Base-by-base conservation (phyloP, 116 monocot species). In the Iris pallida region DNA sequence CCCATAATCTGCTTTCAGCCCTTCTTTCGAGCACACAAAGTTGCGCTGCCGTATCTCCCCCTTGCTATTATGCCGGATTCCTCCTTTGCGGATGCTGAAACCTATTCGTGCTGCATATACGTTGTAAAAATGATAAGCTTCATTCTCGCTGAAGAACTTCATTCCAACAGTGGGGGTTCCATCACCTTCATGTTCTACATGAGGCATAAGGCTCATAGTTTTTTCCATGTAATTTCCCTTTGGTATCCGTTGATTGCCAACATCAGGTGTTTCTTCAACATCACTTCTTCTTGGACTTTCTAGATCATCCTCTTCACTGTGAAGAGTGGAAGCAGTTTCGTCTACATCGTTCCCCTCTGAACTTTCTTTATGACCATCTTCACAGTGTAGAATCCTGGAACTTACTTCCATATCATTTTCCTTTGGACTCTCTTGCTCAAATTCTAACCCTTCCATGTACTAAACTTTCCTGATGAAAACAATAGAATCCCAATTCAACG, bases 111-210 rank as follows among this genome's bases (percentile, higher is more conserved):
- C 42, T 5, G 61, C 61, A 61, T 61, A 61, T 43, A 0, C 61
- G 44, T 61, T 61, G 42, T 44, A 61, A n/a, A 61, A 61, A 44
- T 42, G 7, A 44, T 61, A 61, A 61, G 61, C 43, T 44, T 61
- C 44, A 6, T 61, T 44, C 44, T 61, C 44, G 61, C 5, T 14
- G n/a, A 6, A 42, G 15, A 61, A 61, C 61, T 6, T 44, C 61
- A 44, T 43, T 44, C 61, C 43, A 6, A 61, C 15, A n/a, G 15
- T 43, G 0, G 61, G 61, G 2, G 44, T 44, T 14, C 40, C 40
- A 58, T 40, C 14, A 14, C 40, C 58, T 20, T 40, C 40, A 10
- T 9, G 8, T 18, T 19, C 16, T 15, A 11, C 54, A 55, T 55
- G 2, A 6, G 17, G 16, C 16, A 16, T 7, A 17, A 17, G 7